Conservation (phyloP, 2,329 filamentous ascomycete species). For the Keithomyces neogunnii region DNA sequence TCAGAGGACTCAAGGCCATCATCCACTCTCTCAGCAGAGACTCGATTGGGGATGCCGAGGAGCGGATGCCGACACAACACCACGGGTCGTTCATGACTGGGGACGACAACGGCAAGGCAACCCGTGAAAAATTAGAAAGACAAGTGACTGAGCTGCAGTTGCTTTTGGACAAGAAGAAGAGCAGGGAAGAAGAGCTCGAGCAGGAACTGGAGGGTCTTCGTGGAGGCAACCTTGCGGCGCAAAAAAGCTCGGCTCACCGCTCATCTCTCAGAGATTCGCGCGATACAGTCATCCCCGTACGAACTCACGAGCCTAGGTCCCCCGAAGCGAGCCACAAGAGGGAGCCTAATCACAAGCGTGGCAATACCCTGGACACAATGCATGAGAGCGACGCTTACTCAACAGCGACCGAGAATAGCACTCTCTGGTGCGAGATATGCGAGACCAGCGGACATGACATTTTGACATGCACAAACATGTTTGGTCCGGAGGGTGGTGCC, state of each 20-base stretch:
- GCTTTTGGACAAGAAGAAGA: constrained; percentile 62
- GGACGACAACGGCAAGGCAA: constrained; percentile 19
- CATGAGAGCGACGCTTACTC: constrained; percentile 62
- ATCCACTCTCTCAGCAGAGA: constrained; percentile 90
- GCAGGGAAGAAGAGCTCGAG: constrained; percentile 77
- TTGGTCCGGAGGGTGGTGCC: constrained; percentile 37
- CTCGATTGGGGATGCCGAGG: constrained; percentile 39
- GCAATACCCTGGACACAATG: constrained; percentile 57
- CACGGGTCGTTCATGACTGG: constrained; percentile 27
- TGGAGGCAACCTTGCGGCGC: constrained; percentile 23
- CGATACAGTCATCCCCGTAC: constrained; percentile 52
- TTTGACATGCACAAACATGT: constrained; percentile 88
- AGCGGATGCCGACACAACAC: constrained; percentile 19
- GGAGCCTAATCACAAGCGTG: constrained; percentile 11
- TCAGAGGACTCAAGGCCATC: constrained; percentile 91
- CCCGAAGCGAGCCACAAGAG: constrained; percentile 42
- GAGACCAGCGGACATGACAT: constrained; percentile 90
- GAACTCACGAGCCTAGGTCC: constrained; percentile 36
- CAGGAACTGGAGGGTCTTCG: constrained; percentile 66
- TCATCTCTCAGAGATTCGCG: constrained; percentile 58
- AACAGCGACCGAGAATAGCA: constrained; percentile 62
- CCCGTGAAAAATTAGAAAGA: constrained; percentile 61
- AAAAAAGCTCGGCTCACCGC: constrained; percentile 32
- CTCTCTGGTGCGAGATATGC: constrained; percentile 90
- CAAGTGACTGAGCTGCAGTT: constrained; percentile 72